Evolutionary conservation across 345 rosid species (phyloP), one percentile per base, ranked within the genome.

Genomic region (Cardiospermum halicacabum): DNA sequence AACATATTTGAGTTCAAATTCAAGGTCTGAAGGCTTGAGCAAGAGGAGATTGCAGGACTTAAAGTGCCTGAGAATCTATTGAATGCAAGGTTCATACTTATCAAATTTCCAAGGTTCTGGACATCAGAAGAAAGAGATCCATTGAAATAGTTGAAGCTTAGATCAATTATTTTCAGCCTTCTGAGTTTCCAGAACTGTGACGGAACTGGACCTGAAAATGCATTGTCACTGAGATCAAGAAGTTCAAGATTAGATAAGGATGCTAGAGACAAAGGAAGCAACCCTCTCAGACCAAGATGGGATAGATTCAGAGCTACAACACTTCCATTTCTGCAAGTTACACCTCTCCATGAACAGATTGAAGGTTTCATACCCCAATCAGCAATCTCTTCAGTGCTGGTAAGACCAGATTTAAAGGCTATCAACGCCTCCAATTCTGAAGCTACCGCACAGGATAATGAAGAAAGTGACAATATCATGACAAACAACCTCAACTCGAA

Each of bases 151-250:
- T 63, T 63, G 45, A 63, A 49, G 57, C 56, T 50, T 15, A 63
- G 57, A 50, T 50, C 19, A 31, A 63, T 19, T 31, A 45, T 34
- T 13, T 50, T 32, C 2, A 49, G 67, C 31, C 37, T 63, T 63
- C 18, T 50, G 42, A 63, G 57, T 49, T 12, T 50, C 67, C 67
- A 63, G 26, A 30, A 36, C 32, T 34, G 31, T 63, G 48, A 50
- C 24, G 67, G 67, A 57, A 63, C 34, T 24, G 67, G 67, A 63
- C 67, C 67, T 7, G 32, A 32, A 31, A 63, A 32, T 22, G 53
- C 22, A 24, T 63, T 63, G 37, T 34, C 57, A 0, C 32, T 13
- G 26, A 64, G 45, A 49, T 51, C 21, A 3, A 64, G 49, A 32
- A 64, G 24, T 34, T 50, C 58, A 51, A 64, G 49, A 39, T 34